A percentile compares a stretch with the other conserved stretches of the same genome.
Conservation (phyloP, 192 early-diverging fungal genomes). For the Allomyces macrogynus region DNA sequence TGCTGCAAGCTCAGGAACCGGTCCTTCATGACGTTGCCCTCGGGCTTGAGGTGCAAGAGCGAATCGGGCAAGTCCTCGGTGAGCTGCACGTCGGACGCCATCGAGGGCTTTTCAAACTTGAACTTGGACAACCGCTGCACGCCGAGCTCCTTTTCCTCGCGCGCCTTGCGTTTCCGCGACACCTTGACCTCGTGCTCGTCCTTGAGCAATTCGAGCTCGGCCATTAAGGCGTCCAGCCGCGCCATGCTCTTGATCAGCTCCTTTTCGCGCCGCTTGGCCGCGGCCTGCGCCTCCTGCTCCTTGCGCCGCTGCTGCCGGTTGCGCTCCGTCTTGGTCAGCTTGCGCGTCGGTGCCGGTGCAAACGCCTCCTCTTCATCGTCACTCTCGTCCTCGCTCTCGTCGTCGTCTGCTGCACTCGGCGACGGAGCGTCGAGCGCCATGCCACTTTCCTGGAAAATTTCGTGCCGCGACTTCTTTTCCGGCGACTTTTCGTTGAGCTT, state of each 20-base stretch:
- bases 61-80: conserved; percentile 3
- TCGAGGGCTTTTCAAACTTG: neutral
- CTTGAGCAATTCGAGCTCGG: neutral
- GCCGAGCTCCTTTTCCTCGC: neutral
- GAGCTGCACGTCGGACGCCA: neutral
- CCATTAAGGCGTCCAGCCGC: neutral
- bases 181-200: neutral
- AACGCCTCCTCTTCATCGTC: neutral
- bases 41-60: conserved; percentile 1
- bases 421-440: neutral
- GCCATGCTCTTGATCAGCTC: neutral
- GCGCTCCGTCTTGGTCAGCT: neutral
- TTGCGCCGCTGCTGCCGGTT: neutral
- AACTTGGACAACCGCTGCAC: neutral
- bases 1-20: conserved; percentile 2
- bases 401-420: neutral
- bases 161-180: neutral
- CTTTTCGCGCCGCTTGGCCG: neutral
- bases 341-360: neutral
- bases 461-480: neutral
- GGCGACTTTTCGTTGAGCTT: neutral
- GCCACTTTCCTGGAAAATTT: neutral
- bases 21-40: conserved; percentile 2
- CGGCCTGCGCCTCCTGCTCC: neutral
- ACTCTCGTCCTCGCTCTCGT: neutral